Evolutionary conservation across 495 filamentous ascomycete species (phyloP), one percentile per base, ranked within the genome.

Genomic region (Penicillium manginii): DNA sequence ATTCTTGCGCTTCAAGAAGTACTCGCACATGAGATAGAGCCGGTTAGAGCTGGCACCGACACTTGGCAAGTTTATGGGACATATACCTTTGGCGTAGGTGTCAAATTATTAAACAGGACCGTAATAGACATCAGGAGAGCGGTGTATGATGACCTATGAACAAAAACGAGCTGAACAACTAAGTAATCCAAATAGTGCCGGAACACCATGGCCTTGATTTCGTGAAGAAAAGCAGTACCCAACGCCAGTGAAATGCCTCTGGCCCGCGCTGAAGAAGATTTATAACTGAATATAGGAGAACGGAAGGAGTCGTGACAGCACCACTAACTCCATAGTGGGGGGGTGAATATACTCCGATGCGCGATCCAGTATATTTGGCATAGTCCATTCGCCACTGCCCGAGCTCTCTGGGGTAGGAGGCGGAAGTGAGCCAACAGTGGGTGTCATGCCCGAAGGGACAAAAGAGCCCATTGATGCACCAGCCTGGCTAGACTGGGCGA

Each of bases 341-440:
- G 78, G 75, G 42, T 81, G 78, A 26, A 81, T 80, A 54, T 78
- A 81, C 59, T 81, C 78, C 26, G 71, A 66, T 17, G 78, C 78
- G 18, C 78, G 73, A 50, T 79, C 78, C 17, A 81, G 42, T 23
- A 81, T 66, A 54, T 76, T 79, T 2, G 75, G 77, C 14, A 77
- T 71, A 21, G 77, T 67, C 78, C 77, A 81, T 59, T 81, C 78
- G 10, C 78, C 72, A 52, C 78, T 79, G 21, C 70, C 74, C 12
- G 78, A 78, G 61, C 77, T 80, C 52, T 81, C 78, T 6, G 78
- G 78, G 1, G 78, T 81, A 39, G 76, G 74, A 1, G 78, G 78
- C 19, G 77, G 76, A 9, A 78, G 66, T 11, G 77, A 79, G 15
- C 71, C 67, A 37, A 74, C 51, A 51, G 63, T 73, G 0, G 75